Evolutionary conservation across 1,284 basidiomycete species (phyloP), one percentile per base, ranked within the genome.

Genomic region (Tilletia walkeri): DNA sequence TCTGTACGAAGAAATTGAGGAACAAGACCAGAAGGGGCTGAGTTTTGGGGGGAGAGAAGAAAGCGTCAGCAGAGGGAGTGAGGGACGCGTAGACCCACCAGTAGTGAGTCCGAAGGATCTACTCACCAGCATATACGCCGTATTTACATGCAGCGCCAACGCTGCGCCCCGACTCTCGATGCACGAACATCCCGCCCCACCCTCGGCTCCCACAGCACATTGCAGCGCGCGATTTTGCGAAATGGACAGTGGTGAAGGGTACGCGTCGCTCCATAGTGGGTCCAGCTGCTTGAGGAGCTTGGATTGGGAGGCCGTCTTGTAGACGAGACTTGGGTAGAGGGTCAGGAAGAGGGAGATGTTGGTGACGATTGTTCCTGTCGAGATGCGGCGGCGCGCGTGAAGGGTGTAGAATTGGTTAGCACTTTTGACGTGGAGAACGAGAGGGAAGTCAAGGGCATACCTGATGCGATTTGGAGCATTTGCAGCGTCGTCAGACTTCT

Each of bases 401-500:
- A 18, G 69, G 24, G 41, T 14, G 41, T 1, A 14, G 41, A 14
- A 14, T 14, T 45, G 41, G 9, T 7, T 7, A 45, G 14, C 14
- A 3, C 41, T 45, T 45, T 45, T 9, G 14, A 14, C 9, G 41
- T 7, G 14, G 41, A 45, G 41, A 38, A n/a, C n/a, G 34, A 24
- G 20, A 47, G 66, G 6, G 66, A n/a, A 67, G 68, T 36, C 34
- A 30, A 70, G 24, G 24, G 24, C 39, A 36, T 53, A 71, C 71
- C 71, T 18, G 73, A 76, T 20, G 78, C 75, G 59, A 80, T 80
- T 67, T 80, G 79, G 0, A 72, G 67, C 41, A 81, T 80, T 68
- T 81, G 80, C 67, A 80, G 67, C 30, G 80, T 81, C 30, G 80
- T 81, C 63, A 81, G 73, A 53, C 76, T 78, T 41, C 77, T 70